These are phyloP conservation scores for Metarhizium rileyi DNA, from an alignment of 2,329 filamentous ascomycete species.

Conservation along the genomic window DNA sequence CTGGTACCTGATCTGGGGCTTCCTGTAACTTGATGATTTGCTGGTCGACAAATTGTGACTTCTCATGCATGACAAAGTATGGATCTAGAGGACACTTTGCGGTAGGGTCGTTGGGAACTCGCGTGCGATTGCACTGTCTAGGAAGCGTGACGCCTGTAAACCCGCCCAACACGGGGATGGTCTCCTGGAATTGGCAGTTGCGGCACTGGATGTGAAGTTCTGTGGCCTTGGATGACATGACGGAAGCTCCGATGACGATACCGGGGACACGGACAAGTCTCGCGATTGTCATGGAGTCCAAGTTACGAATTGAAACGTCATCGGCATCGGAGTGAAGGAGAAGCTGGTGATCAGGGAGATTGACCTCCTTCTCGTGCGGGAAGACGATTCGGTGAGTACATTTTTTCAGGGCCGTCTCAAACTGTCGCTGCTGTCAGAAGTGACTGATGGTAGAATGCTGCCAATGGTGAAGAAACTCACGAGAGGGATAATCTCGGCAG, in stretches of 20 bases:
- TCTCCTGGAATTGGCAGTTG: constrained; percentile 65
- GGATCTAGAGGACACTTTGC: constrained; percentile 85
- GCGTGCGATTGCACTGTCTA: constrained; percentile 58
- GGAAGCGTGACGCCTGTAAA: constrained; percentile 84
- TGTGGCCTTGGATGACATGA: constrained; percentile 92
- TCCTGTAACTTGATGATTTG: constrained; percentile 98
- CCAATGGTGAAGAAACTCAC: constrained; percentile 36
- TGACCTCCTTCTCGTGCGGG: constrained; percentile 56
- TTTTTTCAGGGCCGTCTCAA: constrained; percentile 79
- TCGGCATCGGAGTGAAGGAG: constrained; percentile 88
- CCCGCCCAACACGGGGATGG: constrained; percentile 67
- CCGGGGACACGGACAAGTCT: constrained; percentile 93
- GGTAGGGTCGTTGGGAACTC: constrained; percentile 53
- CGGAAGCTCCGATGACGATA: constrained; percentile 94
- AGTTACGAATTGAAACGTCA: constrained; percentile 84
- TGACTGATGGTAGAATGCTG: background rate
- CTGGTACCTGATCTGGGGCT: constrained; percentile 92
- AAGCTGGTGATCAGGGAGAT: constrained; percentile 84
- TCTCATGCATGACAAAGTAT: constrained; percentile 92
- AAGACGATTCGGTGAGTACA: constrained; percentile 93
- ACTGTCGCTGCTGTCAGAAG: constrained; percentile 40
- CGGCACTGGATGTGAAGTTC: constrained; percentile 79
- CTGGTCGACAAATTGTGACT: constrained; percentile 90
- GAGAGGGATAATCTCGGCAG: constrained; percentile 83
- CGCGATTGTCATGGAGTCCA: constrained; percentile 87